Base-by-base conservation (phyloP, 192 early-diverging fungal species). In the Radiomyces spectabilis region DNA sequence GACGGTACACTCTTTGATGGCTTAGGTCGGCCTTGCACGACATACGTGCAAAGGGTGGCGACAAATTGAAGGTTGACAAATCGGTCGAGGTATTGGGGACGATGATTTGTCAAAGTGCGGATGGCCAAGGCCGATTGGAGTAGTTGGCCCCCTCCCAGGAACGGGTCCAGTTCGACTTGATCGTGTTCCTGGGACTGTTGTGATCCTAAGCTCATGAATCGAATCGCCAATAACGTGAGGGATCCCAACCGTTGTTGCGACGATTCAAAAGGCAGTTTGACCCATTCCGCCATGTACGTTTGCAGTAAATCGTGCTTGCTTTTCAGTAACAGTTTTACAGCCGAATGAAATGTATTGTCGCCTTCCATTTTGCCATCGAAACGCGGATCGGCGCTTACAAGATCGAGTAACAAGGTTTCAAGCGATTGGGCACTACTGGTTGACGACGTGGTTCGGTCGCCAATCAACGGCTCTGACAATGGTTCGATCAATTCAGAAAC, bases 301-400 rank as follows among this genome's bases (percentile, higher is more conserved):
- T 47, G 18, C 10, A 57, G n/a, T 7, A 57, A 45, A 15, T 46
- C 55, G 30, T 6, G 30, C 39, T 57, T 57, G 30, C 55, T 57
- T 29, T 57, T 48, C 16, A 57, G 10, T 24, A 57, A 26, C 10
- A 57, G 35, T 47, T 47, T 46, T 7, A 57, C 35, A 30, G 44
- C 44, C 29, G 34, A 46, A 26, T 44, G 32, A 21, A 57, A 57
- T 38, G 55, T 48, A 19, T 39, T 57, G 19, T 43, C 31, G n/a
- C 54, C 54, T 31, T 57, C 55, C 5, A 57, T 48, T 21, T 57
- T 57, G 22, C 55, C 55, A 30, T 48, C 55, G 32, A 57, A 57
- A 26, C 55, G 29, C 32, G 35, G 55, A 25, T 57, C 55, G 3
- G 55, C n/a, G 8, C 24, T 29, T 13, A 57, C 27, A 7, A 57